Percentiles rank a stretch among this genome's conserved stretches.
Conservation (phyloP, 2,329 filamentous ascomycete species). For the Pseudopyrenochaeta lycopersici region DNA sequence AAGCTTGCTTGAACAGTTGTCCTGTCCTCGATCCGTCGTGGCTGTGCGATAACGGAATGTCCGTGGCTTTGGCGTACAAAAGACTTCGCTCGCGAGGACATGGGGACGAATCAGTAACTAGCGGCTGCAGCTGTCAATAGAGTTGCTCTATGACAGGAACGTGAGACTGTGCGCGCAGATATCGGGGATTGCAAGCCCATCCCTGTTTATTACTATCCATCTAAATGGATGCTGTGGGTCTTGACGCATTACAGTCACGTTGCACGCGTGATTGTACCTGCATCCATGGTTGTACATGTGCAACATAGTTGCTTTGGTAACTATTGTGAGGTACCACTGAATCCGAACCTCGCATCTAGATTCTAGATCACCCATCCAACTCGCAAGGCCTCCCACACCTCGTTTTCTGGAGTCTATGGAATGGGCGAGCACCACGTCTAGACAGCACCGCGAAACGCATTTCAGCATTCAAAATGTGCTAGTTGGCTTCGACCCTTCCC, state of each 20-base stretch:
- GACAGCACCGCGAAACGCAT: conserved; percentile 26
- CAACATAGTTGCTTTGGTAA: conserved; percentile 12
- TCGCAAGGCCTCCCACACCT: too few species aligned
- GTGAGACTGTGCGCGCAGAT: not conserved
- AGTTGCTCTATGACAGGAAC: not conserved
- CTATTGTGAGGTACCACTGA: not conserved
- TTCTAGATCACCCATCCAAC: not conserved
- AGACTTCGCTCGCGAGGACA: too few species aligned
- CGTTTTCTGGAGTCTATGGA: too few species aligned
- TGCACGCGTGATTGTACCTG: conserved; percentile 3
- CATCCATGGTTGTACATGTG: not conserved
- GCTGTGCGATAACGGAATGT: too few species aligned
- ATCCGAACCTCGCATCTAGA: not conserved
- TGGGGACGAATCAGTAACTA: too few species aligned
- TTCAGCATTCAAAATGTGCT: conserved; percentile 35
- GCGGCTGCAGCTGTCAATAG: too few species aligned
- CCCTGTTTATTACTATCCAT: not conserved
- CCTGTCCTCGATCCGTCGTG: not conserved
- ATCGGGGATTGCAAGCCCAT: not conserved
- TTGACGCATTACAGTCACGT: not conserved
- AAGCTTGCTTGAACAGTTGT: not conserved
- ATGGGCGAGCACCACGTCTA: conserved; percentile 1
- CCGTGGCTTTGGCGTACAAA: too few species aligned
- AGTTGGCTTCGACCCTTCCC: conserved; percentile 53
- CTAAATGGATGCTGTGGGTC: not conserved